Percentiles rank a stretch among this genome's conserved stretches.
These are phyloP conservation scores for Chlamydomonas schloesseri DNA, from an alignment of 139 green algal genomes.

Conservation along the genomic window DNA sequence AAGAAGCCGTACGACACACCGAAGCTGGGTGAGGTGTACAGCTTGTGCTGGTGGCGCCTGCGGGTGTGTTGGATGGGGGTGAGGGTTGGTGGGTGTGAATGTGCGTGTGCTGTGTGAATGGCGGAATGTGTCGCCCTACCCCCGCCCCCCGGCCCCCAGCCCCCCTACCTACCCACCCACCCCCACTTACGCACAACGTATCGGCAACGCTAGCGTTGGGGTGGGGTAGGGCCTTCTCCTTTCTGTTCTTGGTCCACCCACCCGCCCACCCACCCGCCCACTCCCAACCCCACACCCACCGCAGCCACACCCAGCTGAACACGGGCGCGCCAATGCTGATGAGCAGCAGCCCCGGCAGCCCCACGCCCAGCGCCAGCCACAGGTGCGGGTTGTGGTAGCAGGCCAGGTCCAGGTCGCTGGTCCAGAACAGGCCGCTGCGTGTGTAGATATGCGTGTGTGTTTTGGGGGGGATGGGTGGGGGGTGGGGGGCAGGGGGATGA, in stretches of 20 bases:
- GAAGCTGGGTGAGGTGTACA: not conserved
- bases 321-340: conserved; percentile 4
- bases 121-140: too few species aligned
- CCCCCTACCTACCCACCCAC: not conserved
- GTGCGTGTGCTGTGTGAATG: too few species aligned
- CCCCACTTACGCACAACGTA: too few species aligned
- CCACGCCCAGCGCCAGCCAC: conserved; percentile 25
- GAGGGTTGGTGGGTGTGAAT: not conserved
- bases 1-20: conserved; percentile 15
- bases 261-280: not conserved
- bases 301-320: conserved; percentile 22
- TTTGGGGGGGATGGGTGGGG: not conserved
- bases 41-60: not conserved
- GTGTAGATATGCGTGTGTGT: not conserved
- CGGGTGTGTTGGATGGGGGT: not conserved
- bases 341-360: conserved; percentile 24
- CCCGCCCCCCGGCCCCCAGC: too few species aligned
- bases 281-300: not conserved
- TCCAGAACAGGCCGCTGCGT: conserved; percentile 22
- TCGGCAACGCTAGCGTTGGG: too few species aligned
- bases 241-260: not conserved
- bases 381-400: conserved; percentile 23
- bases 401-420: conserved; percentile 1
- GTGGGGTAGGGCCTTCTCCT: too few species aligned
- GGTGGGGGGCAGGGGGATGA: not conserved